Conservation (phyloP, 345 rosid species). For the Euphorbia pulcherrima region DNA sequence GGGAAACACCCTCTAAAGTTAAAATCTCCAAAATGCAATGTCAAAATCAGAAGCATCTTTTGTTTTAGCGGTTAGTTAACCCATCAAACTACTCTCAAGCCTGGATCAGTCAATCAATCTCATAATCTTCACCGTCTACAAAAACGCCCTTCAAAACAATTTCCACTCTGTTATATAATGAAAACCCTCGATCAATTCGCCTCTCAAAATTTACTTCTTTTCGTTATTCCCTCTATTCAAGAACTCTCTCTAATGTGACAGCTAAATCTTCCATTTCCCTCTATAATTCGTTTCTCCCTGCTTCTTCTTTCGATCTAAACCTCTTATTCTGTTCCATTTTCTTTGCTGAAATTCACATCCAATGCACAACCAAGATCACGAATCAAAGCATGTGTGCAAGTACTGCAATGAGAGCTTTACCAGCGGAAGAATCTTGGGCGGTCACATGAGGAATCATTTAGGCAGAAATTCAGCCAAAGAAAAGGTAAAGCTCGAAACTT, state of each 20-base stretch:
- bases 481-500: conserved; percentile 12
- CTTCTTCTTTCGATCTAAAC: conserved; percentile 15
- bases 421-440: conserved; percentile 29
- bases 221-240: conserved; percentile 27
- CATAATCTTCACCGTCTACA: neutral
- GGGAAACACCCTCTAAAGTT: no score
- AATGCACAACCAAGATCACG: conserved; percentile 28
- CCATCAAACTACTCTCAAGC: neutral
- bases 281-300: conserved; percentile 13
- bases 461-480: conserved; percentile 17
- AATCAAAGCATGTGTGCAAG: conserved; percentile 27
- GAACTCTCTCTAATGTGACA: conserved; percentile 13
- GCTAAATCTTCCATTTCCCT: neutral
- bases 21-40: no score
- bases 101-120: no score
- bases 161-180: no score
- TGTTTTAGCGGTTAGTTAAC: neutral
- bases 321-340: conserved; percentile 9
- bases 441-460: conserved; percentile 34
- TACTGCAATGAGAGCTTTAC: conserved; percentile 32
- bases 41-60: no score
- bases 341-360: neutral
- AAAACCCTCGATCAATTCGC: neutral
- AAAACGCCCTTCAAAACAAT: neutral
- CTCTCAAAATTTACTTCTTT: conserved; percentile 10